Percentiles rank a stretch among this genome's conserved stretches.
Conservation (phyloP, 768 basidiomycete species). For the Dioszegia hungarica region DNA sequence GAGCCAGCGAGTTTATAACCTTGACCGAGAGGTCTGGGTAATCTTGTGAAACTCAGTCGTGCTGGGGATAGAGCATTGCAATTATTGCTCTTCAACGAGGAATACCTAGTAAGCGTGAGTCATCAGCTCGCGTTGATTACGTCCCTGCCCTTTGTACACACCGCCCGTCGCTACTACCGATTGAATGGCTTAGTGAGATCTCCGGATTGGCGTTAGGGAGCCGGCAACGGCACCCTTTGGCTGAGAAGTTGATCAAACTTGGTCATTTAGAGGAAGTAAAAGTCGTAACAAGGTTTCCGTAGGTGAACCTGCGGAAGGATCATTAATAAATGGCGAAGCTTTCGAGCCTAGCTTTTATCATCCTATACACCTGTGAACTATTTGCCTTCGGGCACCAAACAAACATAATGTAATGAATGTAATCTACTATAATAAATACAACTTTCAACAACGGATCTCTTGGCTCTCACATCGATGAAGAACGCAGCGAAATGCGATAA, state of each 20-base stretch:
- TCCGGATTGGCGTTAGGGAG: conserved; percentile 68
- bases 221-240: conserved; percentile 56
- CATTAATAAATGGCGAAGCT: conserved; percentile 51
- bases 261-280: conserved; percentile 81
- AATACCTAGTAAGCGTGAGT: conserved; percentile 84
- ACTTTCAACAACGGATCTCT: conserved; percentile 66
- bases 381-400: conserved; percentile 6
- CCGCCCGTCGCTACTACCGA: conserved; percentile 86
- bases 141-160: conserved; percentile 88
- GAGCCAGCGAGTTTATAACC: conserved; percentile 76
- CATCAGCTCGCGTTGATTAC: conserved; percentile 84
- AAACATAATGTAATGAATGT: conserved; percentile 38
- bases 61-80: conserved; percentile 85
- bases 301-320: conserved; percentile 79
- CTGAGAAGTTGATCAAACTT: conserved; percentile 68
- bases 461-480: conserved; percentile 76
- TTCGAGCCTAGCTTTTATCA: conserved; percentile 19
- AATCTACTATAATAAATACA: conserved; percentile 38
- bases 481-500: conserved; percentile 74
- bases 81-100: conserved; percentile 89
- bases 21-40: conserved; percentile 71
- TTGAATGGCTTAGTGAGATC: conserved; percentile 86
- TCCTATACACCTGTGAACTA: conserved; percentile 55
- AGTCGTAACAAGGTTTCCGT: conserved; percentile 68
- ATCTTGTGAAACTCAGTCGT: conserved; percentile 75